A percentile compares a stretch with the other conserved stretches of the same genome.
Evolutionary conservation across 495 filamentous ascomycete genomes (phyloP).

Genomic region (Emericellopsis terricola): DNA sequence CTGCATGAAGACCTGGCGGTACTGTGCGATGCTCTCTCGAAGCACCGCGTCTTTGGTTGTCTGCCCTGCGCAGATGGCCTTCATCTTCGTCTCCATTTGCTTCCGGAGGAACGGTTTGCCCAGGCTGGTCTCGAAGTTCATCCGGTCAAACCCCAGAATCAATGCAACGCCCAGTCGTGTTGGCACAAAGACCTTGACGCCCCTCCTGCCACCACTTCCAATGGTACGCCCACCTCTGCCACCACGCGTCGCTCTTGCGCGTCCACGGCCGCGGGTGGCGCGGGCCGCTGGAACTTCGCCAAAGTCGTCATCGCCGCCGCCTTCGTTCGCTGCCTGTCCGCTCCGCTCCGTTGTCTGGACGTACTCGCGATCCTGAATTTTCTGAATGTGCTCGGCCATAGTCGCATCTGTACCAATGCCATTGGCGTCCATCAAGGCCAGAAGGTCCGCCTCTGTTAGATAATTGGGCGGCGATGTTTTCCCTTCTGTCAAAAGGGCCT

Average conservation of each 20-base stretch:
- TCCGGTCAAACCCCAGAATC: slow-evolving; percentile 81
- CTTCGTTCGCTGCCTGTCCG: slow-evolving; percentile 4
- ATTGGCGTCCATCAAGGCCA: slow-evolving; percentile 95
- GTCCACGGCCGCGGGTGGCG: slow-evolving; percentile 21
- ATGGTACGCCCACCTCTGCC: slow-evolving; percentile 21
- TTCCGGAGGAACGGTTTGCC: slow-evolving; percentile 96
- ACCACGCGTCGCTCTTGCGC: slow-evolving; percentile 27
- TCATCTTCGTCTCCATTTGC: slow-evolving; percentile 93
- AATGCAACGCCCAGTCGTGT: slow-evolving; percentile 79
- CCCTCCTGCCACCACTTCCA: slow-evolving; percentile 25
- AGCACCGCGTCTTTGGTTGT: slow-evolving; percentile 57
- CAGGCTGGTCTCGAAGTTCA: slow-evolving; percentile 76
- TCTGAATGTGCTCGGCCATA: slow-evolving; percentile 96
- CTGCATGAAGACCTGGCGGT: slow-evolving; percentile 65
- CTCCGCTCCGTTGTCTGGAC: slow-evolving; percentile 43
- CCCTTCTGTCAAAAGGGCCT: slow-evolving; percentile 76
- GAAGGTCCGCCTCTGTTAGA: slow-evolving; percentile 90
- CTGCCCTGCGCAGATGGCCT: slow-evolving; percentile 81
- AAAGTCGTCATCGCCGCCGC: slow-evolving; percentile 14
- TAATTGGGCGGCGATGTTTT: slow-evolving; percentile 72
- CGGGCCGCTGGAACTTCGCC: slow-evolving; percentile 15
- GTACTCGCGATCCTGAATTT: slow-evolving; percentile 80
- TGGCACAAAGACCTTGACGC: slow-evolving; percentile 74
- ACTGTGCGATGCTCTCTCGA: slow-evolving; percentile 63
- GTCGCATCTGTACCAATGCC: slow-evolving; percentile 97